Conservation (phyloP, 345 rosid genomes). For the Turnera subulata region DNA sequence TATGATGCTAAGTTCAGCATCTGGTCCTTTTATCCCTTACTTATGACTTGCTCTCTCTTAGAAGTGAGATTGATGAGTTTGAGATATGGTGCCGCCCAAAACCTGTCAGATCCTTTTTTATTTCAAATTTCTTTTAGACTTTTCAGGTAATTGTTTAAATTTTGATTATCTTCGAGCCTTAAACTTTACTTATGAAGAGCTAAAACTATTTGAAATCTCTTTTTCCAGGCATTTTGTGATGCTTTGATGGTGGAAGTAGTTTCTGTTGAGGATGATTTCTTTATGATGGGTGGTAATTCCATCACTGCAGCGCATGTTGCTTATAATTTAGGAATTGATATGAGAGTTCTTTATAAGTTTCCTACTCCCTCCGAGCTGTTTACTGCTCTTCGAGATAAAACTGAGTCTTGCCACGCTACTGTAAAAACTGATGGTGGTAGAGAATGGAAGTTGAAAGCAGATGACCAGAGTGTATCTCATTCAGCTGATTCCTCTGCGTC, state of each 20-base stretch:
- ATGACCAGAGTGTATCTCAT: constrained; percentile 19
- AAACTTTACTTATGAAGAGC: not conserved
- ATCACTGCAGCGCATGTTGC: constrained; percentile 82
- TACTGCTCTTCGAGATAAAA: constrained; percentile 42
- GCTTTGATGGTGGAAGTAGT: constrained; percentile 66
- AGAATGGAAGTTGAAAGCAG: constrained; percentile 31
- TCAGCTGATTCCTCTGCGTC: constrained; percentile 25
- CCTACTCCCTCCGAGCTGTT: constrained; percentile 68
- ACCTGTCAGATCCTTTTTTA: no score
- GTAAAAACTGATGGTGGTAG: constrained; percentile 18
- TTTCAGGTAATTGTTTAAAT: not conserved
- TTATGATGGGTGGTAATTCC: constrained; percentile 84
- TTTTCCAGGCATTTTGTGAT: constrained; percentile 66
- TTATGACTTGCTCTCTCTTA: no score
- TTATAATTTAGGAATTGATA: constrained; percentile 71
- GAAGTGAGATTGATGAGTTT: no score
- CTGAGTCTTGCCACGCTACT: constrained; percentile 23
- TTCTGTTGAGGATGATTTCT: constrained; percentile 72
- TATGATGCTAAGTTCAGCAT: no score
- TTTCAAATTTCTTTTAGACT: not conserved
- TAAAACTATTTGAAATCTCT: constrained; percentile 1
- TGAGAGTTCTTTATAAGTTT: constrained; percentile 67
- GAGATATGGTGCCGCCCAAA: no score
- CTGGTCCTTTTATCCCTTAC: no score
- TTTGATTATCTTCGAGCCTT: not conserved